Conservation (phyloP, 345 rosid species). For the Salix dunnii region DNA sequence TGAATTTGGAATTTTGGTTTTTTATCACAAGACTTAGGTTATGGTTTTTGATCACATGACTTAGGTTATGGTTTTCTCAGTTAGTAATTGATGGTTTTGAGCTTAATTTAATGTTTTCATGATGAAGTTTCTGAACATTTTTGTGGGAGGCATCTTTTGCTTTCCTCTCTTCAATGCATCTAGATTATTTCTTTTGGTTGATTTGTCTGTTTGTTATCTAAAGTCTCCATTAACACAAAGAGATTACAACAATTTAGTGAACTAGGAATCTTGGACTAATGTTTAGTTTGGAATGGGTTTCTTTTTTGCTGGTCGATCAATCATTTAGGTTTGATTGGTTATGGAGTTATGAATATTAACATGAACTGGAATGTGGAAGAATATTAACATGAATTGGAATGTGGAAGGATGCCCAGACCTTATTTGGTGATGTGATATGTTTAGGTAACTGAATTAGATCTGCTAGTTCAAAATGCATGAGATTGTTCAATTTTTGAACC, state of each 20-base stretch:
- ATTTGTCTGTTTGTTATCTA: neutral
- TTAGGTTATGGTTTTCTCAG: neutral
- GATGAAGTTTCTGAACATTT: neutral
- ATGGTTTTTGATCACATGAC: neutral
- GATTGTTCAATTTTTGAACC: neutral
- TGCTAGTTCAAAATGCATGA: neutral
- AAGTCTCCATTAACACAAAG: neutral
- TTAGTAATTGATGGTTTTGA: neutral
- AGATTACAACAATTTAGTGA: neutral
- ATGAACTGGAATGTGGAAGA: neutral
- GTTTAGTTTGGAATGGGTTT: neutral
- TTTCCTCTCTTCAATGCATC: neutral
- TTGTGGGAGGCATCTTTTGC: neutral
- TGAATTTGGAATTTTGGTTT: neutral
- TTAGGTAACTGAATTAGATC: neutral
- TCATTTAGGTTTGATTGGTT: neutral
- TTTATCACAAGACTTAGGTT: neutral
- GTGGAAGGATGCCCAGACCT: neutral
- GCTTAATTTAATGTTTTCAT: neutral
- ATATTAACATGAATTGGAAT: neutral
- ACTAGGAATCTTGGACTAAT: neutral
- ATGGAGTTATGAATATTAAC: neutral
- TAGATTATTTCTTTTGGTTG: neutral
- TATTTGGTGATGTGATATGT: neutral
- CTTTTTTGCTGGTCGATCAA: neutral